Base-by-base conservation (phyloP, 1,139 yeast genomes). In the Nakaseomyces uthaithaninus region DNA sequence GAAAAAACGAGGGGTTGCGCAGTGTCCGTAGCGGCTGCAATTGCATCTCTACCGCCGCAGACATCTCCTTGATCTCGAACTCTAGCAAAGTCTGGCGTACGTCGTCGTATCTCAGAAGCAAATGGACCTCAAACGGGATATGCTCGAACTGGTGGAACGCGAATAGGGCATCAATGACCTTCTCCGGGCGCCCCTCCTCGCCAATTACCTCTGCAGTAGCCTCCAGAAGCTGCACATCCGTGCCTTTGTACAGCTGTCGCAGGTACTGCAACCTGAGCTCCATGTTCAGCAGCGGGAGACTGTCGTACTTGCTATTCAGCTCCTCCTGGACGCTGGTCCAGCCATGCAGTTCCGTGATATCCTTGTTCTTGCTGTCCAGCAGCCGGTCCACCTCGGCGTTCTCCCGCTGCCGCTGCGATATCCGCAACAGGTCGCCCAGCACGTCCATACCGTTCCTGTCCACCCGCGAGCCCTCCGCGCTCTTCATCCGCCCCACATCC, bases 251-350 rank as follows among this genome's bases (percentile, higher is more conserved):
- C 27, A 45, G 17, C 26, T 40, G 38, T 9, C 44, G 44, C 25
- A 54, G 18, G 40, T 50, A 48, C 23, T 41, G 27, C 24, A 53
- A 36, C 31, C 59, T 36, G 30, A 48, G 28, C 11, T 48, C 42
- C 51, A 53, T 50, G 36, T 53, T 54, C 33, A 54, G 36, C 17
- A 54, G 20, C 3, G 59, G 59, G 37, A 54, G 27, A 2, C 56
- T 51, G 36, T 54, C 57, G 36, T 45, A 49, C 37, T 54, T 54
- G 11, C 40, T 19, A 2, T 34, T 41, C 31, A 52, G 37, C 37
- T 45, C 49, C 12, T 37, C 35, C 8, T 37, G 28, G 7, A 36
- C 27, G 17, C 18, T 10, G 10, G 42, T 19, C 12, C 23, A 12
- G 2, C 39, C 42, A 17, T 39, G 22, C 19, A 38, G 15, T 9